Conservation (phyloP, 2,329 filamentous ascomycete species). For the Claviceps sp. region DNA sequence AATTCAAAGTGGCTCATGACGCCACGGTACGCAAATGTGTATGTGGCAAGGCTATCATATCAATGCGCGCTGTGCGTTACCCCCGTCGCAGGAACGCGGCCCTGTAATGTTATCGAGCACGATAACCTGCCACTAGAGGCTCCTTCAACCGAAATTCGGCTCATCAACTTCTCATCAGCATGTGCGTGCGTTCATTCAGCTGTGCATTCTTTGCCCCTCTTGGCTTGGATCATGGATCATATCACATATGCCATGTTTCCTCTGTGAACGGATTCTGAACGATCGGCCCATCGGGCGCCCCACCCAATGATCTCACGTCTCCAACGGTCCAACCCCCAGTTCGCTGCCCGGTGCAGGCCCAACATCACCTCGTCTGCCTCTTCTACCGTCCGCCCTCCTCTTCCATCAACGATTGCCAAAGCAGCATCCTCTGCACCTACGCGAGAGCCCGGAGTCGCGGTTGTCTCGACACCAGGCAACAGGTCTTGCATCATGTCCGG, state of each 20-base stretch:
- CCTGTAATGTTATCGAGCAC: too few species aligned
- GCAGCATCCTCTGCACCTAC: background rate
- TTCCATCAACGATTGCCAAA: slow-evolving; percentile 2
- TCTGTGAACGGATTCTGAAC: background rate
- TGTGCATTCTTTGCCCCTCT: background rate
- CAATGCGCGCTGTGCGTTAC: too few species aligned
- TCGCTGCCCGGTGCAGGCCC: slow-evolving; percentile 1
- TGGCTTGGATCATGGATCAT: background rate
- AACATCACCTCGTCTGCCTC: background rate
- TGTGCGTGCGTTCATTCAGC: too few species aligned
- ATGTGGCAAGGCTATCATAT: too few species aligned
- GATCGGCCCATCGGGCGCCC: background rate
- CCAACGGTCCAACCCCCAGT: background rate
- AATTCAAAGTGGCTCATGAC: too few species aligned
- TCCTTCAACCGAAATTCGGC: too few species aligned
- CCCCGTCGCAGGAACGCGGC: too few species aligned
- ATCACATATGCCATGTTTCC: background rate
- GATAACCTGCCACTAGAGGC: too few species aligned
- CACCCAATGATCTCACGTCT: background rate
- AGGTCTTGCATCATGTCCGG: slow-evolving; percentile 47
- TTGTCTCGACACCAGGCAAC: background rate
- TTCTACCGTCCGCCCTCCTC: background rate
- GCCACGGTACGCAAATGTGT: too few species aligned
- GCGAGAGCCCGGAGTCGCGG: background rate
- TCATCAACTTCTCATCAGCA: too few species aligned